phyloP scores from a whole-genome alignment of 2,329 filamentous ascomycete species.

The Didymosphaeria variabile region DNA sequence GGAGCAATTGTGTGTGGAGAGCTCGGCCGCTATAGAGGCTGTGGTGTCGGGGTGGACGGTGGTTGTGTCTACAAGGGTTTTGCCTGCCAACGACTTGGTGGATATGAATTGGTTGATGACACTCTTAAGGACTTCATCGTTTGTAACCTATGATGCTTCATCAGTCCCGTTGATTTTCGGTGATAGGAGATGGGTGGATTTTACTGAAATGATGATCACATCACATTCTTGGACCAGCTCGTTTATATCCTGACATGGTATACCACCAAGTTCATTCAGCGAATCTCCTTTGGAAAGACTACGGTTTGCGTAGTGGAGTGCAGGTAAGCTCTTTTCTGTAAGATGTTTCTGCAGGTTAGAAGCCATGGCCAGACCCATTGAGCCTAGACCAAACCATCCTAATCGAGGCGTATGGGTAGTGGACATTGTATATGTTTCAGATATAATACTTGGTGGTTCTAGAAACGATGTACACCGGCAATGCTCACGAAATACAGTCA shows the following conservation, averaged over 20 bases:
- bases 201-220: conserved; percentile 48
- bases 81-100: conserved; percentile 41
- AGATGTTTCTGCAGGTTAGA: conserved; percentile 59
- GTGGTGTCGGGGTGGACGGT: conserved; percentile 61
- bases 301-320: conserved; percentile 57
- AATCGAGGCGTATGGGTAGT: conserved; percentile 14
- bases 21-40: conserved; percentile 30
- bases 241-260: conserved; percentile 23
- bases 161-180: not conserved
- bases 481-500: not conserved
- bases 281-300: conserved; percentile 56
- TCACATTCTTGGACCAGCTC: conserved; percentile 33
- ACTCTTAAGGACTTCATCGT: conserved; percentile 52
- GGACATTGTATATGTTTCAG: conserved; percentile 18
- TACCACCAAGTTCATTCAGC: conserved; percentile 39
- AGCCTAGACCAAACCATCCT: conserved; percentile 56
- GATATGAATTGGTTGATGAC: conserved; percentile 40
- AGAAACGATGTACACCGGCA: not conserved
- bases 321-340: conserved; percentile 17
- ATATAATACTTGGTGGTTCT: not conserved
- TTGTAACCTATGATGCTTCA: conserved; percentile 41
- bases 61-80: conserved; percentile 60
- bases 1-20: conserved; percentile 38
- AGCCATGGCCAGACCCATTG: conserved; percentile 62
- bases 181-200: not conserved